Percentiles rank a stretch among this genome's conserved stretches.
Conservation (phyloP, 208 protist genomes). For the Angomonas ambiguus region DNA sequence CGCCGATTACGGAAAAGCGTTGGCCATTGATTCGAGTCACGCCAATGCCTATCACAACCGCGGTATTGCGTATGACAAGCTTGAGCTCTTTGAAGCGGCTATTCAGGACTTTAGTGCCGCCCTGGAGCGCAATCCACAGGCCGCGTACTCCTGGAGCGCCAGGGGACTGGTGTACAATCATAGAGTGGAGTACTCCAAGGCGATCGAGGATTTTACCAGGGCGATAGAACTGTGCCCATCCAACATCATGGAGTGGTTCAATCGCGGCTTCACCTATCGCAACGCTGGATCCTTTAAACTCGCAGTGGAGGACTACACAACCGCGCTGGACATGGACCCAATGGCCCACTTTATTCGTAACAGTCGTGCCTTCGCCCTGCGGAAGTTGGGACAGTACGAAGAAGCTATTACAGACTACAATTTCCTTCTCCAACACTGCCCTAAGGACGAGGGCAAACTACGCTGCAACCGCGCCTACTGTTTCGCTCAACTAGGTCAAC, state of each 20-base stretch:
- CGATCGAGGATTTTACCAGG: conserved; percentile 53
- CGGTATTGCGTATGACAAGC: conserved; percentile 64
- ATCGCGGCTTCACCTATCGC: conserved; percentile 64
- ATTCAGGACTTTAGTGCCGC: conserved; percentile 76
- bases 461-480: conserved; percentile 84
- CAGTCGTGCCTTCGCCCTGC: conserved; percentile 59
- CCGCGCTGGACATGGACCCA: conserved; percentile 32
- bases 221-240: conserved; percentile 55
- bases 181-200: conserved; percentile 46
- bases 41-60: conserved; percentile 87
- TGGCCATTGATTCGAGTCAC: conserved; percentile 62
- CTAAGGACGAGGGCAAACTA: conserved; percentile 31
- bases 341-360: conserved; percentile 28
- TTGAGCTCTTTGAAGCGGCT: conserved; percentile 52
- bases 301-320: conserved; percentile 72
- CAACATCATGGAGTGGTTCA: conserved; percentile 66
- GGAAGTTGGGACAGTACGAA: conserved; percentile 62
- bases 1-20: conserved; percentile 64
- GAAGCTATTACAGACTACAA: conserved; percentile 60
- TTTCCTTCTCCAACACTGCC: conserved; percentile 26
- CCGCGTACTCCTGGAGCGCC: conserved; percentile 71
- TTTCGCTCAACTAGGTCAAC: conserved; percentile 46
- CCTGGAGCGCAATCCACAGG: conserved; percentile 42
- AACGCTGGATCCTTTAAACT: conserved; percentile 56
- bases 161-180: conserved; percentile 71